Conservation (phyloP, 1,284 basidiomycete genomes). For the Apiotrichum porosum region DNA sequence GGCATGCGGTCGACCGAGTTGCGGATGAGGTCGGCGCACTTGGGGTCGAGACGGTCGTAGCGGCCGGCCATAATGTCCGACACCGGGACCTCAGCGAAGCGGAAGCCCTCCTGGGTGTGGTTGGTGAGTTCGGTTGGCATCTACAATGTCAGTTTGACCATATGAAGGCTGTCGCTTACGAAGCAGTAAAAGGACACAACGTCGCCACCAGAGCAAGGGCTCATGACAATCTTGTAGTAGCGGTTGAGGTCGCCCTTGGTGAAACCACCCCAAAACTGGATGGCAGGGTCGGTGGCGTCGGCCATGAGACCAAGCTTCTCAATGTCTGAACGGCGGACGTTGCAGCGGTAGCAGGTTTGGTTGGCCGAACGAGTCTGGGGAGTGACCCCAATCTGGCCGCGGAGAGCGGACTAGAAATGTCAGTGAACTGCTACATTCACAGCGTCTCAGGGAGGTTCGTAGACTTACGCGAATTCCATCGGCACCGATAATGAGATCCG, state of each 20-base stretch:
- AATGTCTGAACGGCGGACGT: slow-evolving; percentile 37
- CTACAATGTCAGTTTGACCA: too few relatives aligned
- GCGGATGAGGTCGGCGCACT: slow-evolving; percentile 38
- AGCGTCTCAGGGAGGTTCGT: neutral
- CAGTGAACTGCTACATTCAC: neutral
- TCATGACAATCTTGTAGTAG: slow-evolving; percentile 50
- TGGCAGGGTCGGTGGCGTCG: slow-evolving; percentile 42
- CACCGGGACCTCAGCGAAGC: slow-evolving; percentile 40
- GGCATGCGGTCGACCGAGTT: slow-evolving; percentile 45
- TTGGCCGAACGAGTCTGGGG: slow-evolving; percentile 40
- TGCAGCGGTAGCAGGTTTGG: slow-evolving; percentile 49
- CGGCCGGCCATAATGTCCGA: slow-evolving; percentile 41
- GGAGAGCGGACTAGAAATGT: slow-evolving; percentile 24
- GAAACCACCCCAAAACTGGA: slow-evolving; percentile 49
- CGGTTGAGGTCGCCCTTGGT: slow-evolving; percentile 27
- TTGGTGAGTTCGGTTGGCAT: slow-evolving; percentile 44
- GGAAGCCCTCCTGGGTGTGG: slow-evolving; percentile 48
- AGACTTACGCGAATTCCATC: slow-evolving; percentile 44
- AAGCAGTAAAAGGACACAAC: slow-evolving; percentile 48
- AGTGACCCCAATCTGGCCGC: slow-evolving; percentile 29
- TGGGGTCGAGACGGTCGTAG: slow-evolving; percentile 41
- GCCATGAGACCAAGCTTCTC: slow-evolving; percentile 40
- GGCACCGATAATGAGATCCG: slow-evolving; percentile 46
- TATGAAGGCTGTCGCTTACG: too few relatives aligned
- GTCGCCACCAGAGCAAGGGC: slow-evolving; percentile 39